phyloP scores from a whole-genome alignment of 768 basidiomycete genomes.

The Asterophora parasitica region DNA sequence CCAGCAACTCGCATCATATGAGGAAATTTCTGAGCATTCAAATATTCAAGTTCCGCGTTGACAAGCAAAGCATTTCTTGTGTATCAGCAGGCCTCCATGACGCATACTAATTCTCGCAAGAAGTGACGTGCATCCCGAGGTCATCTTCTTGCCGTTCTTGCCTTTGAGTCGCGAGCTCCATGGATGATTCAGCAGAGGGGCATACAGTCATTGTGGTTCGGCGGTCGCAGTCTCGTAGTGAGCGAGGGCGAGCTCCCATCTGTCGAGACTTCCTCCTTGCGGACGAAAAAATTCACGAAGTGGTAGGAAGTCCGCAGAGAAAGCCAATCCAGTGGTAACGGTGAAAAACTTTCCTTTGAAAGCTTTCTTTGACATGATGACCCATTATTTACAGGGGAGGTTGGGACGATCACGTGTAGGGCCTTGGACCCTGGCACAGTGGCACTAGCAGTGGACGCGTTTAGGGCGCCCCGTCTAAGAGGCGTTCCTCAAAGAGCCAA shows the following conservation, averaged over 20 bases:
- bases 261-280: not conserved
- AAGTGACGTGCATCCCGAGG: constrained; percentile 9
- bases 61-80: constrained; percentile 5
- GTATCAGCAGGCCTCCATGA: constrained; percentile 1
- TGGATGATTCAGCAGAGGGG: constrained; percentile 4
- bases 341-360: constrained; percentile 2
- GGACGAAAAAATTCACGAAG: constrained; percentile 10
- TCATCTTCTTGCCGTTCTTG: constrained; percentile 1
- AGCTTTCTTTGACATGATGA: constrained; percentile 6
- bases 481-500: constrained; percentile 1
- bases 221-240: not conserved
- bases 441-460: constrained; percentile 7
- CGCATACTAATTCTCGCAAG: constrained; percentile 2
- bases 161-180: not conserved
- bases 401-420: constrained; percentile 11
- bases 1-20: constrained; percentile 3
- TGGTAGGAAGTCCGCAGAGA: constrained; percentile 1
- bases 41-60: constrained; percentile 5
- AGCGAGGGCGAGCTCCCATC: constrained; percentile 1
- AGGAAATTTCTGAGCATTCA: not conserved
- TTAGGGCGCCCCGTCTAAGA: constrained; percentile 1
- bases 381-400: constrained; percentile 2
- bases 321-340: not conserved
- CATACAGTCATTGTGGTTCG: not conserved
- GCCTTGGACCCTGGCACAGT: too few relatives aligned